Percentiles rank a stretch among this genome's conserved stretches.
phyloP scores from a whole-genome alignment of 176 grass and related monocot species.

The Neostapfia colusana region DNA sequence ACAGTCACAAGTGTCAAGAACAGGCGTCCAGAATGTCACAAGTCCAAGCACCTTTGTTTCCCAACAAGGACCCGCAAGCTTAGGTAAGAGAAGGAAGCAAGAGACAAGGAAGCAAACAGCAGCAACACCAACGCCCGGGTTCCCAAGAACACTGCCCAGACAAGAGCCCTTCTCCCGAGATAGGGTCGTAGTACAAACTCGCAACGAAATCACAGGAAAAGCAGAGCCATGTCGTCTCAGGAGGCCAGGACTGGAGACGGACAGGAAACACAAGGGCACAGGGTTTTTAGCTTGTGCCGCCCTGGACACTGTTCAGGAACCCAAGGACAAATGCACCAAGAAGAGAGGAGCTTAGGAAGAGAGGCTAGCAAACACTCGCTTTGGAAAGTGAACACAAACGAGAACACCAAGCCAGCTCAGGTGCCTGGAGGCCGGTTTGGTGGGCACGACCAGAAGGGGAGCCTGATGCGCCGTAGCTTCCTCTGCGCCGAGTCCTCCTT shows the following conservation, averaged over 20 bases:
- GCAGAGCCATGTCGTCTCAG: constrained; percentile 33
- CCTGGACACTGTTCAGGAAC: constrained; percentile 11
- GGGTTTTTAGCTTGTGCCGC: constrained; percentile 8
- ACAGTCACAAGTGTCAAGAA: constrained; percentile 31
- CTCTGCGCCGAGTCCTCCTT: constrained; percentile 46
- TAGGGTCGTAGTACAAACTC: constrained; percentile 7
- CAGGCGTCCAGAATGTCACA: constrained; percentile 31
- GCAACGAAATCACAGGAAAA: constrained; percentile 42
- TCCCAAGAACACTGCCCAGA: constrained; percentile 28
- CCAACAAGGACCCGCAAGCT: constrained; percentile 13
- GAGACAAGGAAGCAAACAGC: constrained; percentile 23
- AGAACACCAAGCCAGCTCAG: constrained; percentile 22
- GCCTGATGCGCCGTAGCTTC: constrained; percentile 58
- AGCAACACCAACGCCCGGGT: constrained; percentile 36
- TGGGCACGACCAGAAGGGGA: constrained; percentile 78
- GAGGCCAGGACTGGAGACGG: neutral
- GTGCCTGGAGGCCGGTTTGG: constrained; percentile 83
- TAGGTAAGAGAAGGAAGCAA: constrained; percentile 7
- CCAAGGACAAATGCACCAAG: constrained; percentile 27
- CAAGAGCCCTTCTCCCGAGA: constrained; percentile 9
- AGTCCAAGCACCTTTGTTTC: neutral
- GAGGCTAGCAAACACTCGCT: neutral
- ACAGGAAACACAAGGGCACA: constrained; percentile 26
- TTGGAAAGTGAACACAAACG: neutral
- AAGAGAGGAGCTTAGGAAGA: neutral